Base-by-base conservation (phyloP, 1,284 basidiomycete genomes). In the Wallemia hederae region DNA sequence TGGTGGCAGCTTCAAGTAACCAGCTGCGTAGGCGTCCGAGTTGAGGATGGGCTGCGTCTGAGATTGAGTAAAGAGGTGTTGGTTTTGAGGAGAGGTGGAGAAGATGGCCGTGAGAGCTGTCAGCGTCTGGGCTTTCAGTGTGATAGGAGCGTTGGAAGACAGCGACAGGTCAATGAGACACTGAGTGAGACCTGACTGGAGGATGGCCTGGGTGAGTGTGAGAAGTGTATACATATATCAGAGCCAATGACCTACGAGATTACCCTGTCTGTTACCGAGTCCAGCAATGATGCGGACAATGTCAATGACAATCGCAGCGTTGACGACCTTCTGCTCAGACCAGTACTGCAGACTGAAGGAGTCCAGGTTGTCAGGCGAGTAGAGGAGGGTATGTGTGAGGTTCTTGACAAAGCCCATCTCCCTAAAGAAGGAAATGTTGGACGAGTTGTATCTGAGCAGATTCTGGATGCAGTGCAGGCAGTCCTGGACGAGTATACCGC, bases 361-460 rank as follows among this genome's bases (percentile, higher is more conserved):
- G 70, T 96, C 87, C 1, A 91, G 86, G 0, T 72, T 68, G 7
- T 87, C 72, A 14, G 78, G 77, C 0, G 91, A 90, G 69, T 89
- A 92, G 65, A 86, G 81, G 26, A 99, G 78, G 24, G 96, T 77
- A 1, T 86, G 78, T 15, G 82, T 85, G 9, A 96, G 74, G 14
- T 82, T 72, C 0, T 85, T 78, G 59, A 91, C 87, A 56, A 91
- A 78, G 7, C 83, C 76, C 1, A 89, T 87, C 73, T 94, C 91
- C 62, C 88, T 82, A 74, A 99, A 96, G 74, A 96, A 97, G 70
- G 90, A 89, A 76, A 94, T 90, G 71, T 97, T 98, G 1, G 90
- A 92, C 26, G 83, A 80, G 70, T 99, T 97, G 74, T 88, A 92
- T 26, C 86, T 77, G 63, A 98, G 74, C 27, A 99, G 74, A 2